Percentiles rank a stretch among this genome's conserved stretches.
Conservation (phyloP, 441 rosid genomes). For the Eutrema salsugineum region DNA sequence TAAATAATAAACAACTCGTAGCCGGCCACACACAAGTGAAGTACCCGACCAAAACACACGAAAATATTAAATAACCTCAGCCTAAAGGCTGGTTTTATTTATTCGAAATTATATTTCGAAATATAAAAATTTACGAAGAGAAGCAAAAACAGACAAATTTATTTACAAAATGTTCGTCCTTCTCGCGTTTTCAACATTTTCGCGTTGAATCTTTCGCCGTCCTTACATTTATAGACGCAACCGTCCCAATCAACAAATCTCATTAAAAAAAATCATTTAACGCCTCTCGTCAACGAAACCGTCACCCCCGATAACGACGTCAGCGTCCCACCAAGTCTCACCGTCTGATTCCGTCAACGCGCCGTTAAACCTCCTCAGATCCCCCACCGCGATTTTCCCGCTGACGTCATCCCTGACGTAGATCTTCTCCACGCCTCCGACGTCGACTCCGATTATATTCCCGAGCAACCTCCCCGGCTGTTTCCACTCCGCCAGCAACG, state of each 20-base stretch:
- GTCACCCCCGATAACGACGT: constrained; percentile 42
- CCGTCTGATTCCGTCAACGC: constrained; percentile 48
- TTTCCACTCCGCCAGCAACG: constrained; percentile 65
- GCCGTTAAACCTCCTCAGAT: constrained; percentile 52
- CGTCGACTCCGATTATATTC: constrained; percentile 35
- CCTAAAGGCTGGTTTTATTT: neutral
- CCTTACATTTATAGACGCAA: constrained; percentile 8
- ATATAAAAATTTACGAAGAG: neutral
- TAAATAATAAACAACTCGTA: neutral
- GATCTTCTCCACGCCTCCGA: constrained; percentile 41
- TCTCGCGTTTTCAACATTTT: constrained; percentile 10
- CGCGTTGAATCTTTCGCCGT: constrained; percentile 9
- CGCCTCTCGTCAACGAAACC: constrained; percentile 22
- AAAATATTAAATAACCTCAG: too few relatives aligned
- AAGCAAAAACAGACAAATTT: constrained; percentile 16
- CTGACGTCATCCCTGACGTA: constrained; percentile 45
- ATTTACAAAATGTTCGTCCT: constrained; percentile 25
- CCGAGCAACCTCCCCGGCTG: constrained; percentile 39
- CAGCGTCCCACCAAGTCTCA: constrained; percentile 74
- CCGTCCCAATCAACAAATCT: constrained; percentile 1
- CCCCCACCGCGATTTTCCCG: constrained; percentile 54
- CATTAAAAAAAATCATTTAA: neutral
- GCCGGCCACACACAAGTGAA: neutral
- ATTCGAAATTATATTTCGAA: neutral
- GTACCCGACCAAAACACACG: constrained; percentile 9